Evolutionary conservation across 768 basidiomycete species (phyloP), one percentile per base, ranked within the genome.

Genomic region (Kwoniella dejecticola): DNA sequence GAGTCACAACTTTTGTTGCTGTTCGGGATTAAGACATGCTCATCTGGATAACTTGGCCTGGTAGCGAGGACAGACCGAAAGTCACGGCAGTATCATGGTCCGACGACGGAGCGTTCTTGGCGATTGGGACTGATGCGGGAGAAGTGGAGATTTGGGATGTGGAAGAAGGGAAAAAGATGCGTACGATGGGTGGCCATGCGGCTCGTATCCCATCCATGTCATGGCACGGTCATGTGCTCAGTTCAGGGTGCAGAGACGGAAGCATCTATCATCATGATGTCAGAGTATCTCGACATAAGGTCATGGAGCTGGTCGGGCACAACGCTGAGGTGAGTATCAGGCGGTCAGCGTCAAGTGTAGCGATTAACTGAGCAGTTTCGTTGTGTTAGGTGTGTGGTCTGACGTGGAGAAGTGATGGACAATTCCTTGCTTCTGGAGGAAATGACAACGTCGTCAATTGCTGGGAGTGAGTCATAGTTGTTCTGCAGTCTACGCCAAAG

Each of bases 361-460:
- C n/a, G n/a, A n/a, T n/a, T n/a, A n/a, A n/a, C n/a, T n/a, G n/a
- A n/a, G n/a, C n/a, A n/a, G n/a, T n/a, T n/a, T 49, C 7, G 13
- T 3, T 19, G 29, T 30, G n/a, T 41, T 42, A 71, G 71, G 77
- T 78, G 5, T 97, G 94, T 75, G 92, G 94, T 2, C 74, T 98
- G 53, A 87, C 87, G 59, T 98, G 93, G 93, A 83, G 93, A 46
- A 75, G 82, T 1, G 94, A 94, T 67, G 91, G 93, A 0, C 66
- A 92, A 77, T 81, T 95, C 19, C 83, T 99, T 23, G 95, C 95
- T 0, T 92, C 90, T 67, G 95, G 95, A 1, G 95, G 93, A 0
- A 96, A 98, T 74, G 96, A 98, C 78, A 97, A 98, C 66, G 92
- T 96, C 19, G 93, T 98, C 55, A 95, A 96, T 72, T 88, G 96